Evolutionary conservation across 2,329 filamentous ascomycete species (phyloP), one percentile per base, ranked within the genome.

Genomic region (Aspergillus thermomutatus): DNA sequence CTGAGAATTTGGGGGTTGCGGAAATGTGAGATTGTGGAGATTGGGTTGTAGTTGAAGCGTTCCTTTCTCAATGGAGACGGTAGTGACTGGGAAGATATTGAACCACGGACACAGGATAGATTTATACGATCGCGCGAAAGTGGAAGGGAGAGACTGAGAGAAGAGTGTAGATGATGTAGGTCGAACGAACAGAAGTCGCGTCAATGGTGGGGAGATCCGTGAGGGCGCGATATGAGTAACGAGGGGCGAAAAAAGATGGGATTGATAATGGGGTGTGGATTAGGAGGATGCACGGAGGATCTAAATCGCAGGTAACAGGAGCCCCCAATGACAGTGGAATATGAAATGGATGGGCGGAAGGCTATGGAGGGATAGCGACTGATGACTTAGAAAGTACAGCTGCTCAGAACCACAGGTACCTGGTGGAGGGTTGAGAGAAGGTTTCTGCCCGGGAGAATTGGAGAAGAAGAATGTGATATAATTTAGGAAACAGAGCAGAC

Each of bases 181-280:
- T 50, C 23, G 11, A 28, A 28, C 17, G 11, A 25, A 28, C 25
- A 14, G 47, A 26, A 50, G 43, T 46, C 23, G 21, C 8, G 23
- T 50, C 50, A 40, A 48, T 52, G 50, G 46, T 49, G 51, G 52
- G 62, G 55, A 52, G 52, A 55, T 40, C 41, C 59, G 59, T 50
- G 54, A 65, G 47, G 53, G 58, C 53, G 49, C 60, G 53, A 55
- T 46, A 46, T 26, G 43, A 46, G 11, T 46, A 26, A 54, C 11
- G 59, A 61, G 60, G 49, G 61, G 50, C 59, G 55, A 56, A 53
- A 61, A 53, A 54, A 55, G 50, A 49, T 40, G 40, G 49, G 41
- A 47, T 49, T 53, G 41, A 56, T 56, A 54, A 57, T 57, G 55
- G 45, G 54, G 41, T 46, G 31, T 51, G 41, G 47, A 49, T 46